A percentile compares a stretch with the other conserved stretches of the same genome.
These are phyloP conservation scores for Aspergillus pseudoglaucus DNA, from an alignment of 2,329 filamentous ascomycete species.

Conservation along the genomic window DNA sequence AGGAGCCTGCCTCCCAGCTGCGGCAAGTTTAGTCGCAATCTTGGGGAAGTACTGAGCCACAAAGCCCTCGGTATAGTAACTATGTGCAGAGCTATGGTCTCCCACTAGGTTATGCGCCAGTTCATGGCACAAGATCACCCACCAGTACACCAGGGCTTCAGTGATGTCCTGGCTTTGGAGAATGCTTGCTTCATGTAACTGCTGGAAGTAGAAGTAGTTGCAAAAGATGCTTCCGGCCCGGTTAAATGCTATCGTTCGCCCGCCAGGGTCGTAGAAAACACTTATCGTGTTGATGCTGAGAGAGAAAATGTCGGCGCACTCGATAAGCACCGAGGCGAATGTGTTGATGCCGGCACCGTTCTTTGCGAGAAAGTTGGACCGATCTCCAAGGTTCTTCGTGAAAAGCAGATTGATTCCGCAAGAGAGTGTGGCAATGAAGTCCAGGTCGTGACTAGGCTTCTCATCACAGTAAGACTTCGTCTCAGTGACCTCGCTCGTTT, in stretches of 20 bases:
- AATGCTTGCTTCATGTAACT: conserved; percentile 60
- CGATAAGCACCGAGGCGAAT: conserved; percentile 64
- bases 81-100: conserved; percentile 71
- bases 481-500: conserved; percentile 69
- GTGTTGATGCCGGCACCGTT: conserved; percentile 59
- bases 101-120: conserved; percentile 85
- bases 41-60: conserved; percentile 69
- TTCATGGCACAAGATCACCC: conserved; percentile 92
- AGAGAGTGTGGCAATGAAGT: conserved; percentile 61
- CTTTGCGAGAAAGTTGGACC: conserved; percentile 53
- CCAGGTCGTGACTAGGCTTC: conserved; percentile 65
- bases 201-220: conserved; percentile 80
- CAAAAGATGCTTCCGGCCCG: conserved; percentile 81
- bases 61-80: conserved; percentile 77
- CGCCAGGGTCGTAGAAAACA: conserved; percentile 76
- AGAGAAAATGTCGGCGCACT: conserved; percentile 66
- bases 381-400: conserved; percentile 47
- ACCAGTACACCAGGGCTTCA: conserved; percentile 81
- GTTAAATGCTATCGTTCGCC: conserved; percentile 90
- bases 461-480: conserved; percentile 81
- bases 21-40: conserved; percentile 54
- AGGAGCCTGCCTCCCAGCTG: conserved; percentile 3
- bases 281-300: conserved; percentile 65
- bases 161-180: conserved; percentile 44
- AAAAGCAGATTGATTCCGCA: conserved; percentile 71